A percentile compares a stretch with the other conserved stretches of the same genome.
Evolutionary conservation across 495 filamentous ascomycete species (phyloP).

Genomic region (Halenospora varia): DNA sequence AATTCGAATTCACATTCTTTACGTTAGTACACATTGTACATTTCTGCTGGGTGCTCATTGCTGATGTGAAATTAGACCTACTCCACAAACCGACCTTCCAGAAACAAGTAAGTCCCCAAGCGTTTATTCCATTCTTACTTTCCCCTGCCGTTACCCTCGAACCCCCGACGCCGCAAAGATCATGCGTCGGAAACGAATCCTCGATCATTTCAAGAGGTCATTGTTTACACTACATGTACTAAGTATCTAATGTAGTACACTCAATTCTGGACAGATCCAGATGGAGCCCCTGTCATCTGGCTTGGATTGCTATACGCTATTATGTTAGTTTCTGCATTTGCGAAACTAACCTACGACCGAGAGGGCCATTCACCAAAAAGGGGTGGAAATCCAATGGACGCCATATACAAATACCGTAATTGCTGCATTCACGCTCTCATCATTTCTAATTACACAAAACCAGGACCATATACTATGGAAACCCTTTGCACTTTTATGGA

Average conservation of each 20-base stretch:
- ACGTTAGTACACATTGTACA: conserved; percentile 13
- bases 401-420: conserved; percentile 6
- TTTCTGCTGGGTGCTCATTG: background rate
- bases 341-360: conserved; percentile 27
- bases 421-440: conserved; percentile 37
- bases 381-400: conserved; percentile 16
- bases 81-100: conserved; percentile 42
- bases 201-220: too few species aligned
- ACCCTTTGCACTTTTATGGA: conserved; percentile 44
- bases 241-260: conserved; percentile 34
- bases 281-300: conserved; percentile 35
- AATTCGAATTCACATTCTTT: conserved; percentile 41
- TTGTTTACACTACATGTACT: too few species aligned
- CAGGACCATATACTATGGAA: conserved; percentile 41
- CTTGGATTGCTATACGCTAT: conserved; percentile 41
- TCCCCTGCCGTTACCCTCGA: background rate
- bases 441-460: conserved; percentile 41
- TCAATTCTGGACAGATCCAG: conserved; percentile 41
- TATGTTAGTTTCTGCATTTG: conserved; percentile 35
- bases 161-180: background rate
- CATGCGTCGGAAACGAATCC: background rate
- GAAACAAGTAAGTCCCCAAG: conserved; percentile 18
- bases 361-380: conserved; percentile 19
- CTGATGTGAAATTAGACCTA: conserved; percentile 16
- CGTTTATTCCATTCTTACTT: background rate